A percentile compares a stretch with the other conserved stretches of the same genome.
Evolutionary conservation across 306 rosid genomes (phyloP).

Genomic region (Quillaja saponaria): DNA sequence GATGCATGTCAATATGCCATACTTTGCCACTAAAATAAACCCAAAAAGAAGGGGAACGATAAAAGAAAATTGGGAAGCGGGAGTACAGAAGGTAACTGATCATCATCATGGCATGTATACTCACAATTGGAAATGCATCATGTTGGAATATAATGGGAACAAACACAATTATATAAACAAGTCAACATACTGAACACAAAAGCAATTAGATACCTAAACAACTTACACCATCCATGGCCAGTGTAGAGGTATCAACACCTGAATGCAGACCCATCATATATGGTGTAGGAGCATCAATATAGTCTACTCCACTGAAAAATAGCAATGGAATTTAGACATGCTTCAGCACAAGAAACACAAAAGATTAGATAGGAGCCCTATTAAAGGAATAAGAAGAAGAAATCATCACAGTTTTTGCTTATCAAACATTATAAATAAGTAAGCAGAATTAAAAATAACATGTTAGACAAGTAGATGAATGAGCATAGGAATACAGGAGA

Average conservation of each 20-base stretch:
- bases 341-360: constrained; percentile 67
- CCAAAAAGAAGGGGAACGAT: neutral
- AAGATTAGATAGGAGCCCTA: constrained; percentile 47
- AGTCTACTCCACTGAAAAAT: constrained; percentile 99
- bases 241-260: constrained; percentile 77
- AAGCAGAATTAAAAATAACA: constrained; percentile 8
- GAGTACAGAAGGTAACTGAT: too few species aligned
- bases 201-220: neutral
- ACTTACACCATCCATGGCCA: constrained; percentile 96
- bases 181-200: neutral
- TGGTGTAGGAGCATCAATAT: constrained; percentile 98
- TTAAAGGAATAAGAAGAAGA: constrained; percentile 20
- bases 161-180: too few species aligned
- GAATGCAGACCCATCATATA: constrained; percentile 99
- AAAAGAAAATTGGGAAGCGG: neutral
- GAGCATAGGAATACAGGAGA: constrained; percentile 21
- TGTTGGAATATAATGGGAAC: neutral
- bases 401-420: constrained; percentile 18
- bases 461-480: neutral
- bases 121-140: too few species aligned
- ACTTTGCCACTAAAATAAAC: constrained; percentile 16
- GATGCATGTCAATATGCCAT: neutral
- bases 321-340: constrained; percentile 99
- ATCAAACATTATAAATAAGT: constrained; percentile 24
- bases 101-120: too few species aligned